A percentile compares a stretch with the other conserved stretches of the same genome.
Conservation (phyloP, 2,329 filamentous ascomycete genomes). For the Apiospora sp. region DNA sequence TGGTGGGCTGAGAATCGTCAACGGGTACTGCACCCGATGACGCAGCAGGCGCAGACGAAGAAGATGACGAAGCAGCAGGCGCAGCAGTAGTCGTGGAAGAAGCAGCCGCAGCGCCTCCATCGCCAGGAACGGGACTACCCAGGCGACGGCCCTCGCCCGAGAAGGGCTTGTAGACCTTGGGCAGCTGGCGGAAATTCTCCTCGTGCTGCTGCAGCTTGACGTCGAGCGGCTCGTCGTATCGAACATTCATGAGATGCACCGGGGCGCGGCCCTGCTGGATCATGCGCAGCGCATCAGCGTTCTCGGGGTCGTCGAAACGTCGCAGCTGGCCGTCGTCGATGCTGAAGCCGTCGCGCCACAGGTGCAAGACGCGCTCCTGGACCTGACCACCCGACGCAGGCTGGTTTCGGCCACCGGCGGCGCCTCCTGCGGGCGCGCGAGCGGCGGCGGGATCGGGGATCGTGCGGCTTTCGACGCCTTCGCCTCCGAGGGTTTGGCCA, state of each 20-base stretch:
- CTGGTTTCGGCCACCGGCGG: constrained; percentile 37
- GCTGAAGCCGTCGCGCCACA: constrained; percentile 87
- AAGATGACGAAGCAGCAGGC: constrained; percentile 40
- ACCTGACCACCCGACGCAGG: constrained; percentile 51
- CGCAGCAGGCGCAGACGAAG: constrained; percentile 31
- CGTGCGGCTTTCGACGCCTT: constrained; percentile 73
- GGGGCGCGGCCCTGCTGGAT: constrained; percentile 81
- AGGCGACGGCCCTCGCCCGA: constrained; percentile 75
- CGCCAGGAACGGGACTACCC: constrained; percentile 78
- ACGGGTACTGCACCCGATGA: constrained; percentile 50
- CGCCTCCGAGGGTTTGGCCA: constrained; percentile 80
- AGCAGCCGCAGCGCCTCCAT: constrained; percentile 45
- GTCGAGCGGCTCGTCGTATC: constrained; percentile 77
- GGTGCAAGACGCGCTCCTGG: constrained; percentile 75
- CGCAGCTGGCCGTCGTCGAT: constrained; percentile 82
- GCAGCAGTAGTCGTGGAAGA: constrained; percentile 40
- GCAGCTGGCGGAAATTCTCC: constrained; percentile 76
- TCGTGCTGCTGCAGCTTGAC: constrained; percentile 80
- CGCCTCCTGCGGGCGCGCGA: constrained; percentile 37
- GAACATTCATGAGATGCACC: constrained; percentile 79
- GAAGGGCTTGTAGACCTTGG: constrained; percentile 81
- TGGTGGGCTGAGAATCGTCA: constrained; percentile 71
- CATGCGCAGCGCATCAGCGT: constrained; percentile 75
- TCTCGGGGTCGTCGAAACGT: constrained; percentile 80
- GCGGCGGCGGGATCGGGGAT: constrained; percentile 67